Conservation (phyloP, 1,284 basidiomycete species). For the Takashimella tepidaria region DNA sequence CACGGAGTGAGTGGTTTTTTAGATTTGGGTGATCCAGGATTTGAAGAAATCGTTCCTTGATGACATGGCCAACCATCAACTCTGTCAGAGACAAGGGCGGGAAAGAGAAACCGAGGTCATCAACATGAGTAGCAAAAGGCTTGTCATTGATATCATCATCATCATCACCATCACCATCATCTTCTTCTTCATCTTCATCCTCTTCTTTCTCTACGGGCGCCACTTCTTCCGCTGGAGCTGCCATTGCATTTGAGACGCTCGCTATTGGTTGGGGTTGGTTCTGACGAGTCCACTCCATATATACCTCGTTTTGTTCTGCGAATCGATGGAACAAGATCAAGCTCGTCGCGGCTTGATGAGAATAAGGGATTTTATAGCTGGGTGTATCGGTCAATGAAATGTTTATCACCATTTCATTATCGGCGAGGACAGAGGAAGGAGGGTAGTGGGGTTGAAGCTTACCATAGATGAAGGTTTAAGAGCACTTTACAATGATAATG, state of each 20-base stretch:
- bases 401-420: too few relatives aligned
- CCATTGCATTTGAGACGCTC: not conserved
- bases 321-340: not conserved
- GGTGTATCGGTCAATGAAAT: conserved; percentile 1
- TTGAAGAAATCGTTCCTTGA: conserved; percentile 32
- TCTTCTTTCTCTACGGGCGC: conserved; percentile 6
- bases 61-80: conserved; percentile 31
- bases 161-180: conserved; percentile 15
- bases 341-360: not conserved
- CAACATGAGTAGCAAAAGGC: not conserved
- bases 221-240: not conserved
- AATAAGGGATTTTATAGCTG: not conserved
- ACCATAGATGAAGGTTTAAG: conserved; percentile 24
- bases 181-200: conserved; percentile 11
- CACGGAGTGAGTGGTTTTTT: conserved; percentile 35
- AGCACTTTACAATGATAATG: conserved; percentile 40
- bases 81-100: conserved; percentile 29
- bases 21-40: conserved; percentile 38
- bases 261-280: not conserved
- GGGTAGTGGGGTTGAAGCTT: not conserved
- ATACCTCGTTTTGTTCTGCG: not conserved
- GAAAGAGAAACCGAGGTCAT: conserved; percentile 27
- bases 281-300: not conserved
- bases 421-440: too few relatives aligned
- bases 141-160: conserved; percentile 4